Percentiles rank a stretch among this genome's conserved stretches.
Conservation (phyloP, 2,329 filamentous ascomycete genomes). For the Stachybotrys echinatus region DNA sequence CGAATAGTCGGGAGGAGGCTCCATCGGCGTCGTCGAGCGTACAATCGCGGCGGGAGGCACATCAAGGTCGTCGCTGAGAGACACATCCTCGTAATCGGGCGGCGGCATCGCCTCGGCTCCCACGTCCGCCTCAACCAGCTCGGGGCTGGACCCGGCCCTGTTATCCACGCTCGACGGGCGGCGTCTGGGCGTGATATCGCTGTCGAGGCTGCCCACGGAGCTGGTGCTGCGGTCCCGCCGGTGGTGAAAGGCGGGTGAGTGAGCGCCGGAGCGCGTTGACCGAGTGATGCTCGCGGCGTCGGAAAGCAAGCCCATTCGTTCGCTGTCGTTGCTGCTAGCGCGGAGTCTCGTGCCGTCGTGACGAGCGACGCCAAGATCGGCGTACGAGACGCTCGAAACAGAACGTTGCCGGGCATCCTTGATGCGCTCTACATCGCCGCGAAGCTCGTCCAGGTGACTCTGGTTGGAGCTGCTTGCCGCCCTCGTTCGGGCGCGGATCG, state of each 20-base stretch:
- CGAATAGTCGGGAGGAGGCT: slow-evolving; percentile 48
- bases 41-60: slow-evolving; percentile 18
- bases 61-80: slow-evolving; percentile 32
- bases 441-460: slow-evolving; percentile 55
- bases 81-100: slow-evolving; percentile 49
- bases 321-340: slow-evolving; percentile 68
- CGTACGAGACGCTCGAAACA: slow-evolving; percentile 72
- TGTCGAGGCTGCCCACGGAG: slow-evolving; percentile 51
- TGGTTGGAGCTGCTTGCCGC: slow-evolving; percentile 40
- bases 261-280: slow-evolving; percentile 26
- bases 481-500: slow-evolving; percentile 55
- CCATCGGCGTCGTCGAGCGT: slow-evolving; percentile 36
- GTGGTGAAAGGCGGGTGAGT: slow-evolving; percentile 32
- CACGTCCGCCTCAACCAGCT: slow-evolving; percentile 46
- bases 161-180: slow-evolving; percentile 18
- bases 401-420: slow-evolving; percentile 58
- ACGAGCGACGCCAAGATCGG: slow-evolving; percentile 67
- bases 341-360: slow-evolving; percentile 73
- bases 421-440: slow-evolving; percentile 49
- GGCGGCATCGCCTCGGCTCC: slow-evolving; percentile 43
- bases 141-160: slow-evolving; percentile 45
- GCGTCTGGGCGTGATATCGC: slow-evolving; percentile 17
- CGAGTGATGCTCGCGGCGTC: slow-evolving; percentile 60
- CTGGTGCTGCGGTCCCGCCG: slow-evolving; percentile 44
- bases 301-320: slow-evolving; percentile 65